Evolutionary conservation across 257 asterid genomes (phyloP).

Genomic region (Fraxinus americana): DNA sequence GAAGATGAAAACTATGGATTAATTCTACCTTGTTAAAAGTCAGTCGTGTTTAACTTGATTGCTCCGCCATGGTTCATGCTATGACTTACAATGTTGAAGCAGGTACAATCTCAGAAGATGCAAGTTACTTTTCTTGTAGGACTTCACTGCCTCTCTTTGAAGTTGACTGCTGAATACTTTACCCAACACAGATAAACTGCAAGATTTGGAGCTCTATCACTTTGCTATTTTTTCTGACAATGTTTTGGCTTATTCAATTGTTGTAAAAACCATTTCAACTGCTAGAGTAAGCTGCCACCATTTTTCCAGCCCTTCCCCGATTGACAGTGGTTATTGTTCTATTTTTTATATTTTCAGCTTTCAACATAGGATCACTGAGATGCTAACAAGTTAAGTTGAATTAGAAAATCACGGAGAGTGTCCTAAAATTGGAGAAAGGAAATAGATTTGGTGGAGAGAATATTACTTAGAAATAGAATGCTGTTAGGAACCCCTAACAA

Average conservation of each 20-base stretch:
- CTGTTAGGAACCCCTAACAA: too few species aligned
- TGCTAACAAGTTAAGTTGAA: background rate
- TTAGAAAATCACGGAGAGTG: background rate
- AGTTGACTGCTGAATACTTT: constrained; percentile 78
- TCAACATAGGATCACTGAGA: background rate
- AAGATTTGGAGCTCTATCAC: constrained; percentile 67
- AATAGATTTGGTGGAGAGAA: constrained; percentile 5
- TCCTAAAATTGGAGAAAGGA: background rate
- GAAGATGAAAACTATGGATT: constrained; percentile 89
- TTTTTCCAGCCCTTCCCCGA: constrained; percentile 2
- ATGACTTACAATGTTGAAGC: constrained; percentile 85
- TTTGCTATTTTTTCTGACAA: constrained; percentile 88
- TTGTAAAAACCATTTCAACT: constrained; percentile 77
- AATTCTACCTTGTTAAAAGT: constrained; percentile 63
- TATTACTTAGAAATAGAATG: background rate
- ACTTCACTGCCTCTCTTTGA: constrained; percentile 91
- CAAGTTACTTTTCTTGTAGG: constrained; percentile 78
- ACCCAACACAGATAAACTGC: constrained; percentile 55
- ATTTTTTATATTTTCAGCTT: background rate
- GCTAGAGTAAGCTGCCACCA: constrained; percentile 51
- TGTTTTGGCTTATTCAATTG: constrained; percentile 85
- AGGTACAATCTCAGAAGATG: constrained; percentile 59
- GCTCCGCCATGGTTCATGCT: constrained; percentile 78
- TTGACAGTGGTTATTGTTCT: background rate
- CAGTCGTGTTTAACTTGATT: constrained; percentile 73